Conservation (phyloP, 2,329 filamentous ascomycete genomes). For the Aspergillus sp. region DNA sequence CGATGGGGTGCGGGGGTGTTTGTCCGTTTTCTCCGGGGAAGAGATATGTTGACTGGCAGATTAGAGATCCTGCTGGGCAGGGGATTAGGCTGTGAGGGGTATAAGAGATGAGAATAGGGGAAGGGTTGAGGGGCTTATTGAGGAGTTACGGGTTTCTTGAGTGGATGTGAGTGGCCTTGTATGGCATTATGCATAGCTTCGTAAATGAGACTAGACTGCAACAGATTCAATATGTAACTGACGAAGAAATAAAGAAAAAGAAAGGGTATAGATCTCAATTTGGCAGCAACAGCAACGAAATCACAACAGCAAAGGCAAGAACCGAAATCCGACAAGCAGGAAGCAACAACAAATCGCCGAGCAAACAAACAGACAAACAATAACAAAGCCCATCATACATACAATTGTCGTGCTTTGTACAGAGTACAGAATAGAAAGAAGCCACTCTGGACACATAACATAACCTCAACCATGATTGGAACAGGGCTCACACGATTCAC, state of each 20-base stretch:
- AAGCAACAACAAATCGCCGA: neutral
- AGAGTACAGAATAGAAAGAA: neutral
- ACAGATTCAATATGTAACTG: neutral
- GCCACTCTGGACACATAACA: constrained; percentile 1
- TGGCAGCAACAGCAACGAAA: neutral
- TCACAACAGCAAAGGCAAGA: neutral
- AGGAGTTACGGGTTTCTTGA: no score
- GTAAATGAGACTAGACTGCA: no score
- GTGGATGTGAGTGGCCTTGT: no score
- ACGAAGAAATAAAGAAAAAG: constrained; percentile 54
- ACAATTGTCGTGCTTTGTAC: neutral
- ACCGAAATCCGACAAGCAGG: neutral
- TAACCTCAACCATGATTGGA: neutral
- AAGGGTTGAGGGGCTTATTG: no score
- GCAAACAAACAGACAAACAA: neutral
- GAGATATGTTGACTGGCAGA: no score
- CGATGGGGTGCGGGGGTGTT: no score
- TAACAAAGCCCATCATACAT: neutral
- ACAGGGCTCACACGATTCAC: no score
- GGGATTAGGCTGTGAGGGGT: no score
- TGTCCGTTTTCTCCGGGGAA: no score
- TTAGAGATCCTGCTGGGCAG: no score
- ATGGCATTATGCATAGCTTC: no score
- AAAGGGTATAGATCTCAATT: constrained; percentile 10
- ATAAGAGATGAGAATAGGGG: no score